phyloP scores from a whole-genome alignment of 75 land plant species.

The Sequoiadendron giganteum region DNA sequence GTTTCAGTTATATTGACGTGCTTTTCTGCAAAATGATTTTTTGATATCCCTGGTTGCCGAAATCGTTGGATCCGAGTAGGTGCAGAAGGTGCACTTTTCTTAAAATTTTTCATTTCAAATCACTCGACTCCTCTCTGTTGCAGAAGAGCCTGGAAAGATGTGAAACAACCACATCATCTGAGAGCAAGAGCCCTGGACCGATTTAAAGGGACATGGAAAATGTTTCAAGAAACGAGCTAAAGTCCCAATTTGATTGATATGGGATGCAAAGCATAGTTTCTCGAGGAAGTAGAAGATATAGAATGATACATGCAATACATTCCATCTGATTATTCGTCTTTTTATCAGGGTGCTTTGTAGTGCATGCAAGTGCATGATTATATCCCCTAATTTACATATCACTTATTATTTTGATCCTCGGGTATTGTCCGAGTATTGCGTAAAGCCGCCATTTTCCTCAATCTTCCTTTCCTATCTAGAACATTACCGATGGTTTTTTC shows the following conservation, averaged over 20 bases:
- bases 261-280: background rate
- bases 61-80: background rate
- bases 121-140: background rate
- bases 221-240: background rate
- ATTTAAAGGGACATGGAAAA: background rate
- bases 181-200: background rate
- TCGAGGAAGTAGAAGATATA: background rate
- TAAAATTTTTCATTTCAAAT: background rate
- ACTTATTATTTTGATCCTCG: background rate
- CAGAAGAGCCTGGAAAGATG: background rate
- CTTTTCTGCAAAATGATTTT: background rate
- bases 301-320: background rate
- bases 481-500: background rate
- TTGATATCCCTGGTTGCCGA: background rate
- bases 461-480: background rate
- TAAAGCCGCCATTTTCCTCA: background rate
- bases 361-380: background rate
- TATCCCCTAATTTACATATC: background rate
- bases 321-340: background rate
- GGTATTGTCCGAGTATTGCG: background rate
- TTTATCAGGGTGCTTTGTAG: background rate
- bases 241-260: too few species aligned
- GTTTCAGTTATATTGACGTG: background rate
- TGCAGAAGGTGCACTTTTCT: background rate
- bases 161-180: background rate